A percentile compares a stretch with the other conserved stretches of the same genome.
Evolutionary conservation across 306 rosid genomes (phyloP).

Genomic region (Lotus japonicus): DNA sequence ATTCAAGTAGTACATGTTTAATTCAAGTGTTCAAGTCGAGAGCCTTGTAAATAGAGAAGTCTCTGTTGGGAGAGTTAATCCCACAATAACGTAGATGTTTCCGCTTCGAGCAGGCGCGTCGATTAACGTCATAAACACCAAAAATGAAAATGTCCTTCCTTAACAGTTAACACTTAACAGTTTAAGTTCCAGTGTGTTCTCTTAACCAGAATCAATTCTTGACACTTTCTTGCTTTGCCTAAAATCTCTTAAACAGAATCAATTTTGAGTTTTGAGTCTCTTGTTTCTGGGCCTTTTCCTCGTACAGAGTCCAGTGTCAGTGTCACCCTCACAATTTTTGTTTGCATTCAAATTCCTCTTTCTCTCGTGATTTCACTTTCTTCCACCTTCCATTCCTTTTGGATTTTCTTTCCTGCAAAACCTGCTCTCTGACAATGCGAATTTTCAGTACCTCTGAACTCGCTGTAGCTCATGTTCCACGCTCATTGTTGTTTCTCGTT

Average conservation of each 20-base stretch:
- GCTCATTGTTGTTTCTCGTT: conserved; percentile 41
- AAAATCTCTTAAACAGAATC: conserved; percentile 71
- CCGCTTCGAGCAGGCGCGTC: no score
- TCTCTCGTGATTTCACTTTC: not conserved
- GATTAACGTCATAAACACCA: no score
- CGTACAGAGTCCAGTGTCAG: no score
- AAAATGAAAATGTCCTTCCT: not conserved
- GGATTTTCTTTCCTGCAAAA: not conserved
- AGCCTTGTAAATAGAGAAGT: no score
- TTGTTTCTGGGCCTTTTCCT: conserved; percentile 19
- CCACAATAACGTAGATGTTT: no score
- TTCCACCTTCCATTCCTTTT: conserved; percentile 16
- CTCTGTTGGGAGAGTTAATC: no score
- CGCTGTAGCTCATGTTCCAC: not conserved
- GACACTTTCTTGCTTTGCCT: conserved; percentile 18
- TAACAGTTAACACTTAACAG: not conserved
- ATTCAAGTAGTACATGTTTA: no score
- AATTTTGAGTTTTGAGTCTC: conserved; percentile 34
- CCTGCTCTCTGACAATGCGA: conserved; percentile 20
- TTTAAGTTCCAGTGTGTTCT: not conserved
- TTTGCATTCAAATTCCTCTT: conserved; percentile 21
- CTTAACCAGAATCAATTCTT: conserved; percentile 15
- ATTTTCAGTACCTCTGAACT: conserved; percentile 23
- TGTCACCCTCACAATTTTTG: no score
- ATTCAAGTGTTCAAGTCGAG: no score